Percentiles rank a stretch among this genome's conserved stretches.
Evolutionary conservation across 176 grass and related monocot genomes (phyloP).

Genomic region (Oryza rufipogon): DNA sequence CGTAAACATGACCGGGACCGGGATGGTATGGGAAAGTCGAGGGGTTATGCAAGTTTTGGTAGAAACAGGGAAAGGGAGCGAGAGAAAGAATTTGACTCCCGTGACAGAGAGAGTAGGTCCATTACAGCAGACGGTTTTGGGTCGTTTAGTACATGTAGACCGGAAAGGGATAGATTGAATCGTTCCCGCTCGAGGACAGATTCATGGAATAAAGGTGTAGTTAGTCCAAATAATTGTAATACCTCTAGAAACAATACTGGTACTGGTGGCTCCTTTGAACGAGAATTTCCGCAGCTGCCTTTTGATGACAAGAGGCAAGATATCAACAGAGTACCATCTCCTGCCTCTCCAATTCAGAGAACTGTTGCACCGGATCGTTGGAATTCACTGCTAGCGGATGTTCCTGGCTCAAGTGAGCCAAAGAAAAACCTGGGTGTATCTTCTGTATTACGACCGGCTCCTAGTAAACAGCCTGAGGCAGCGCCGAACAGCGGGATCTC

Average conservation of each 20-base stretch:
- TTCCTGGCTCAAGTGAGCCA: conserved; percentile 44
- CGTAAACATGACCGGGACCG: conserved; percentile 39
- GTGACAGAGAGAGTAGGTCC: conserved; percentile 55
- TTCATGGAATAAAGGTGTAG: conserved; percentile 51
- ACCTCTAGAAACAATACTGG: conserved; percentile 42
- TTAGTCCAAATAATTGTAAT: conserved; percentile 43
- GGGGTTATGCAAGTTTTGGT: conserved; percentile 63
- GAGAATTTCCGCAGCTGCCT: conserved; percentile 71
- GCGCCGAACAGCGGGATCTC: conserved; percentile 42
- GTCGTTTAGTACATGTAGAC: conserved; percentile 52
- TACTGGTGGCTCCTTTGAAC: conserved; percentile 53
- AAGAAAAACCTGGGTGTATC: conserved; percentile 41
- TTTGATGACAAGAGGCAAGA: conserved; percentile 55
- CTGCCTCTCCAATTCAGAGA: conserved; percentile 57
- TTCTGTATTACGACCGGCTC: conserved; percentile 39
- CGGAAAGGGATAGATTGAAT: conserved; percentile 62
- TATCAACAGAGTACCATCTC: conserved; percentile 49
- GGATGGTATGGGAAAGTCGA: conserved; percentile 54
- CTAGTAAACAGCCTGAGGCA: conserved; percentile 43
- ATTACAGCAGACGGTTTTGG: conserved; percentile 33
- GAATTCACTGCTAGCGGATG: conserved; percentile 62
- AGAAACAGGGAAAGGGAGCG: conserved; percentile 56
- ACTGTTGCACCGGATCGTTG: conserved; percentile 13
- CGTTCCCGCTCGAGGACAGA: conserved; percentile 41
- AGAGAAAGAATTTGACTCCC: conserved; percentile 54